Conservation (phyloP, 176 grass and related monocot genomes). For the Typha latifolia region DNA sequence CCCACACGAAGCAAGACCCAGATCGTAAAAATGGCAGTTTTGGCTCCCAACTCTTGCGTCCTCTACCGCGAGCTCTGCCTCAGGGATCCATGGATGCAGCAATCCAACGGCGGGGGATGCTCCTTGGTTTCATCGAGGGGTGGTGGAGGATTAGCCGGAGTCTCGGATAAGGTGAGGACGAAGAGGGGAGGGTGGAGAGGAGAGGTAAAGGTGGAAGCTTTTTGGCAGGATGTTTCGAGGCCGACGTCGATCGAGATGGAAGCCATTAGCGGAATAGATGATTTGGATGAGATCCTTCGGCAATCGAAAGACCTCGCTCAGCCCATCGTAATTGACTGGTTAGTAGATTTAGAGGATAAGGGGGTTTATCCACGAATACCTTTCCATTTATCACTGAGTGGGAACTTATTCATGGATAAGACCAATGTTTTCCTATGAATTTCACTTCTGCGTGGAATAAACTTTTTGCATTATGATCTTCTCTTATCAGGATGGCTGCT, state of each 20-base stretch:
- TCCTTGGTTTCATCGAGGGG: constrained; percentile 33
- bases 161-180: not conserved
- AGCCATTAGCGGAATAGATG: constrained; percentile 60
- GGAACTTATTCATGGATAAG: too few species aligned
- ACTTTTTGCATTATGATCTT: not conserved
- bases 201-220: constrained; percentile 30
- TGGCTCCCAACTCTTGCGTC: constrained; percentile 38
- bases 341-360: not conserved
- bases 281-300: constrained; percentile 55
- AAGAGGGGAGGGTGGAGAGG: constrained; percentile 4
- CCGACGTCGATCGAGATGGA: constrained; percentile 64
- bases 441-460: too few species aligned
- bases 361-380: not conserved
- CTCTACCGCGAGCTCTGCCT: constrained; percentile 33
- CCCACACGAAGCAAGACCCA: too few species aligned
- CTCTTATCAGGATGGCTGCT: constrained; percentile 59
- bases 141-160: constrained; percentile 15
- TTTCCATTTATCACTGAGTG: not conserved
- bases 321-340: constrained; percentile 81
- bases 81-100: constrained; percentile 25
- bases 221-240: constrained; percentile 58
- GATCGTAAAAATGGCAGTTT: constrained; percentile 31
- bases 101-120: constrained; percentile 19
- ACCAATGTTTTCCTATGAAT: too few species aligned
- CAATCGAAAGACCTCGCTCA: constrained; percentile 42